Base-by-base conservation (phyloP, 176 grass and related monocot species). In the Elaeis guineensis region DNA sequence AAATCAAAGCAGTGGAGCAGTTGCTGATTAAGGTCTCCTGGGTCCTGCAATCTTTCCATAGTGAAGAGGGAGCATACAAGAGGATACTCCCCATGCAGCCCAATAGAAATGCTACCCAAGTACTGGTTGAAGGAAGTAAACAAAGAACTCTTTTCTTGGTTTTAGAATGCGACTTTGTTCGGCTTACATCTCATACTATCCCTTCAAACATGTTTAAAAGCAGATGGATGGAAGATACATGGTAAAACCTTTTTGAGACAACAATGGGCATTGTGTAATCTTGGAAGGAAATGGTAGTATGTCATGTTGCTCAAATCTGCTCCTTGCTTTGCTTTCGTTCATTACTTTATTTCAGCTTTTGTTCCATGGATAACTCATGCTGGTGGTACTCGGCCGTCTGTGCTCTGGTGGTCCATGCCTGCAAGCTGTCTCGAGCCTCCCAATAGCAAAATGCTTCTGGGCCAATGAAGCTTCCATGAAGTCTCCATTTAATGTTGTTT, bases 381-480 rank as follows among this genome's bases (percentile, higher is more conserved):
- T 35, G 8, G 32, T 44, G 11, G 35, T 44, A 12, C 9, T 14
- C 11, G 35, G 35, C 9, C 35, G 0, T 9, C 2, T 3, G 8
- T 55, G 5, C 21, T 20, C 54, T 30, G 54, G 8, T 9, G 54
- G 21, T 22, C 19, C 54, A 7, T 55, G 54, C 16, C 21, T 20
- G 54, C 21, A 55, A 18, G n/a, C 54, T 35, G 16, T 28, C 58
- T 29, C 24, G 17, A 17, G 5, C 3, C 23, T 39, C 58, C 4
- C 25, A 30, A 32, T 61, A 4, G 20, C 16, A 26, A 6, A 5
- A 7, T 3, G 58, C 30, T 29, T 61, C 17, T 32, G 28, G 4
- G 18, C 17, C 26, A 16, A 61, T 61, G 58, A 61, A 61, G 30
- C 26, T 61, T 61, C 58, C 58, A 61, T 30, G 58, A 61, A 32